Base-by-base conservation (phyloP, 768 basidiomycete genomes). In the Chalciporus sphaerocephalus region DNA sequence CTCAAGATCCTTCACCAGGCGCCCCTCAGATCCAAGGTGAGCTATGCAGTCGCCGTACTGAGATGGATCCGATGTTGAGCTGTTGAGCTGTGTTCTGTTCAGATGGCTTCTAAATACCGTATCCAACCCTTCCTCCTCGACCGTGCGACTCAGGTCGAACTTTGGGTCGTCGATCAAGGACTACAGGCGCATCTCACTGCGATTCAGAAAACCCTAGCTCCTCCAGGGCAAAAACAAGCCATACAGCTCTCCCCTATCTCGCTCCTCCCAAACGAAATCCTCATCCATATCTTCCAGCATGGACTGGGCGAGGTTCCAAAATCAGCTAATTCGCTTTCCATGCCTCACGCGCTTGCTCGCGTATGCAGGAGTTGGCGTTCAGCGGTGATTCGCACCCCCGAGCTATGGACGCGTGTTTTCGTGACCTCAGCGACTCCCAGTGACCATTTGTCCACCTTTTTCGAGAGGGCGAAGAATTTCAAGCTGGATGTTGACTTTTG, bases 201-300 rank as follows among this genome's bases (percentile, higher is more conserved):
- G 10, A 34, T 44, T 11, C 44, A 44, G 18, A 18, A 43, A 11
- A 38, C 44, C 16, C 18, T 40, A 35, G 32, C 7, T 35, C 40
- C 34, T 13, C n/a, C 24, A 18, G 27, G 42, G 17, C 21, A 17
- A 5, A 17, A 5, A 8, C 25, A 21, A 32, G n/a, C 36, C 10
- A 13, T 22, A 16, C 54, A 56, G 30, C 36, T 58, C 23, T 56
- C 57, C 13, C 43, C 57, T 4, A 39, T 59, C 12, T 49, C 54
- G 3, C 35, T 43, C n/a, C 46, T 58, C 10, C 57, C 57, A n/a
- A 56, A 41, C 36, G 54, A 59, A 33, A 32, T 57, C 20, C 56
- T 57, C 22, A 28, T 46, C 21, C 36, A 40, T 22, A 47, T 53
- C 38, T 47, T 58, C 40, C 25, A 27, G n/a, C 33, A 16, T 34